A percentile compares a stretch with the other conserved stretches of the same genome.
Conservation (phyloP, 2,329 filamentous ascomycete species). For the Botryotinia convoluta region DNA sequence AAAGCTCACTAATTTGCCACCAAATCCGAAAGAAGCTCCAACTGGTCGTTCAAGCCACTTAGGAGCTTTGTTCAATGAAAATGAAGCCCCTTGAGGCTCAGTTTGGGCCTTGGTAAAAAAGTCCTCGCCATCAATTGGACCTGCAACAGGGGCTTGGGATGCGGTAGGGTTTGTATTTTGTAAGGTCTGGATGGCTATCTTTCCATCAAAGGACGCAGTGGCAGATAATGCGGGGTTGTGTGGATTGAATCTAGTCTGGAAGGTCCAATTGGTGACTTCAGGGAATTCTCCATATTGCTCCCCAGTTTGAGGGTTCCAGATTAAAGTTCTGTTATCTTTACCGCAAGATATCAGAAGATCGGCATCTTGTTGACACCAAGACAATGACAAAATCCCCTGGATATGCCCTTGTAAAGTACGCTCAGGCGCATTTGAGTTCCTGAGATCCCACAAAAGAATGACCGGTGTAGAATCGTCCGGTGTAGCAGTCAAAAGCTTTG, state of each 20-base stretch:
- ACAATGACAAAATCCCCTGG: slow-evolving; percentile 86
- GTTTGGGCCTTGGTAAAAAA: slow-evolving; percentile 94
- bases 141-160: slow-evolving; percentile 64
- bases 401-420: slow-evolving; percentile 87
- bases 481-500: slow-evolving; percentile 89
- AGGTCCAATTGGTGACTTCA: slow-evolving; percentile 99
- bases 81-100: slow-evolving; percentile 85
- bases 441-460: slow-evolving; percentile 89
- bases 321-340: slow-evolving; percentile 92
- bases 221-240: slow-evolving; percentile 89
- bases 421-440: slow-evolving; percentile 94
- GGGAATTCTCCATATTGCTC: slow-evolving; percentile 88
- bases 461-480: slow-evolving; percentile 84
- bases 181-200: slow-evolving; percentile 88
- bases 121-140: slow-evolving; percentile 81
- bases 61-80: slow-evolving; percentile 80
- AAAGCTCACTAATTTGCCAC: slow-evolving; percentile 84
- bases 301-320: slow-evolving; percentile 95
- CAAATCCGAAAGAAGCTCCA: slow-evolving; percentile 90
- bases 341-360: slow-evolving; percentile 88
- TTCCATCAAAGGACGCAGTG: slow-evolving; percentile 95
- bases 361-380: slow-evolving; percentile 91
- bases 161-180: slow-evolving; percentile 85
- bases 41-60: slow-evolving; percentile 86
- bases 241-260: slow-evolving; percentile 91